A percentile compares a stretch with the other conserved stretches of the same genome.
phyloP scores from a whole-genome alignment of 1,139 yeast species.

The Blastobotrys buckinghamii region DNA sequence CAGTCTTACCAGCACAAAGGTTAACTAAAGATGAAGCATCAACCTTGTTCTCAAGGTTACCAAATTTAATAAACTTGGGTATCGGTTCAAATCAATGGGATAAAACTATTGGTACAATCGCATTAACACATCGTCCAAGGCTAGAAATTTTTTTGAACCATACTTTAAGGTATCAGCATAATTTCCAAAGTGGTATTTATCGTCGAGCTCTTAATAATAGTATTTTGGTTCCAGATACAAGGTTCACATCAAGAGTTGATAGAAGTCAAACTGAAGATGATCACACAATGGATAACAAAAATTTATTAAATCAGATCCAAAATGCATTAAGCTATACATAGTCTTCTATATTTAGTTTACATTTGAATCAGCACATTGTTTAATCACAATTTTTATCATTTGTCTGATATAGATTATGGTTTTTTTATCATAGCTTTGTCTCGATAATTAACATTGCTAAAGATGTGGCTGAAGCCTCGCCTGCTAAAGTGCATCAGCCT shows the following conservation, averaged over 20 bases:
- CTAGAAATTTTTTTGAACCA: not conserved
- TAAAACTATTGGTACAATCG: not conserved
- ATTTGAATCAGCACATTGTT: too few relatives aligned
- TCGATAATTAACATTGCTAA: too few relatives aligned
- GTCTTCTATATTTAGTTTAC: too few relatives aligned
- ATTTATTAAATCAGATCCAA: not conserved
- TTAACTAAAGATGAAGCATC: not conserved
- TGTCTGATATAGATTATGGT: too few relatives aligned
- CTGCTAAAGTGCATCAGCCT: too few relatives aligned
- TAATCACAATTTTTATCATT: too few relatives aligned
- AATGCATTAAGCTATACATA: not conserved
- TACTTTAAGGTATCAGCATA: not conserved
- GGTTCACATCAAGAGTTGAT: not conserved
- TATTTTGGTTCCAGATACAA: not conserved
- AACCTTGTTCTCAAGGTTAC: not conserved
- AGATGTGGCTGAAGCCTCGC: too few relatives aligned
- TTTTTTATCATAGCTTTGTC: too few relatives aligned
- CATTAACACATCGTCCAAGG: not conserved
- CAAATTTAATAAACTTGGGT: not conserved
- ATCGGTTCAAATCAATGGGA: slow-evolving; percentile 1
- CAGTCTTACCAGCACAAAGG: not conserved
- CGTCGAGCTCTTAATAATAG: not conserved
- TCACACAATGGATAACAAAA: not conserved
- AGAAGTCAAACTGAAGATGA: not conserved
- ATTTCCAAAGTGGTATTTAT: not conserved